Percentiles rank a stretch among this genome's conserved stretches.
These are phyloP conservation scores for Colletotrichum plurivorum DNA, from an alignment of 2,329 filamentous ascomycete species.

Conservation along the genomic window DNA sequence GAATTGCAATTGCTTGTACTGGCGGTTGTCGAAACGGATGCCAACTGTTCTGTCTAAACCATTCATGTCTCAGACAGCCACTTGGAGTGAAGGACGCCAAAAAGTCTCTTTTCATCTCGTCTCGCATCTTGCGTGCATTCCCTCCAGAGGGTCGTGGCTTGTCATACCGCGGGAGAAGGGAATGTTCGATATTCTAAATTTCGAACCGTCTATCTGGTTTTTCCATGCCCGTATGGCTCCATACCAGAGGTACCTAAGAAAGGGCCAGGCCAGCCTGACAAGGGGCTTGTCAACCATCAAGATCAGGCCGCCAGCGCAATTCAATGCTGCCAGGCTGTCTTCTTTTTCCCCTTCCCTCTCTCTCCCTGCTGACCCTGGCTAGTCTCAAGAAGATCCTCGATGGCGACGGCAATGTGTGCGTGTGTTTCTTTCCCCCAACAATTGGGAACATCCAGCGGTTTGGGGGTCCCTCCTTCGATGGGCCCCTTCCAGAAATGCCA, in stretches of 20 bases:
- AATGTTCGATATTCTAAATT: not conserved
- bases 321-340: slow-evolving; percentile 13
- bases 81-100: slow-evolving; percentile 28
- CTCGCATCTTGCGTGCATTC: slow-evolving; percentile 22
- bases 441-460: slow-evolving; percentile 35
- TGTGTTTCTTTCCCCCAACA: slow-evolving; percentile 35
- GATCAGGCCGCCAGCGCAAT: not conserved
- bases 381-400: slow-evolving; percentile 3
- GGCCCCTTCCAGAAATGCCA: slow-evolving; percentile 39
- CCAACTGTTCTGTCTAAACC: slow-evolving; percentile 29
- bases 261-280: slow-evolving; percentile 14
- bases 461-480: slow-evolving; percentile 36
- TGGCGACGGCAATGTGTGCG: slow-evolving; percentile 22
- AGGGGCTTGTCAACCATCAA: slow-evolving; percentile 1
- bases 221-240: not conserved
- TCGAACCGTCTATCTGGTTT: slow-evolving; percentile 3
- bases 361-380: not conserved
- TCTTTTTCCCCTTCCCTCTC: not conserved
- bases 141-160: slow-evolving; percentile 14
- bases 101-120: slow-evolving; percentile 9
- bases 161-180: not conserved
- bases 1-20: not conserved
- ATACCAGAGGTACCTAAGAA: not conserved
- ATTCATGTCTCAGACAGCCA: slow-evolving; percentile 25
- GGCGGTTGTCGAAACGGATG: slow-evolving; percentile 8